phyloP scores from a whole-genome alignment of 1,139 yeast species.

The Kluyveromyces marxianus region DNA sequence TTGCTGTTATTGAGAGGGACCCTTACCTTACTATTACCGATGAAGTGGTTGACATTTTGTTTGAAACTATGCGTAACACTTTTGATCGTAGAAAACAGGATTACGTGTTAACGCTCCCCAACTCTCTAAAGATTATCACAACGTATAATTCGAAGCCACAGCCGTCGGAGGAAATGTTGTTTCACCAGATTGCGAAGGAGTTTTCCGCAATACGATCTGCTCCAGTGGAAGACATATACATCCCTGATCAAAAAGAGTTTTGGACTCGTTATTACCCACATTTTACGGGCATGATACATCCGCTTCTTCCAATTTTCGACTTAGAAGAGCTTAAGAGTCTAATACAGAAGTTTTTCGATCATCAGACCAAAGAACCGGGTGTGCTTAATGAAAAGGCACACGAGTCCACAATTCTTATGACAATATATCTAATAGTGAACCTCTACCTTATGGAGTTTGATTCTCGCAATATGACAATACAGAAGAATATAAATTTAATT shows the following conservation, averaged over 20 bases:
- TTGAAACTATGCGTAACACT: neutral
- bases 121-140: conserved; percentile 1
- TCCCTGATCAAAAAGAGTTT: conserved; percentile 16
- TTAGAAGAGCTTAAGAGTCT: conserved; percentile 14
- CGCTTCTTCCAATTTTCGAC: conserved; percentile 23
- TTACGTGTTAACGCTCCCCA: conserved; percentile 4
- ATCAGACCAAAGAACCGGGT: conserved; percentile 8
- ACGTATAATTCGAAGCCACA: conserved; percentile 3
- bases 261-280: conserved; percentile 18
- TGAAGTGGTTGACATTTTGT: neutral
- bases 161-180: conserved; percentile 18
- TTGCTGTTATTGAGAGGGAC: conserved; percentile 24
- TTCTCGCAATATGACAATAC: neutral
- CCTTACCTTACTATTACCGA: conserved; percentile 19
- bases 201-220: conserved; percentile 2
- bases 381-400: conserved; percentile 14
- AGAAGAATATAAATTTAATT: conserved; percentile 2
- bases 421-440: conserved; percentile 1
- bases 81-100: neutral
- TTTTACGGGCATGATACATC: conserved; percentile 17
- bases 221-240: conserved; percentile 6
- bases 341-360: conserved; percentile 3
- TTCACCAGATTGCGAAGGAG: conserved; percentile 23
- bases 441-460: conserved; percentile 2
- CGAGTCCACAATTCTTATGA: conserved; percentile 14